A percentile compares a stretch with the other conserved stretches of the same genome.
These are phyloP conservation scores for Umbelopsis sp. DNA, from an alignment of 192 early-diverging fungal genomes.

Conservation along the genomic window DNA sequence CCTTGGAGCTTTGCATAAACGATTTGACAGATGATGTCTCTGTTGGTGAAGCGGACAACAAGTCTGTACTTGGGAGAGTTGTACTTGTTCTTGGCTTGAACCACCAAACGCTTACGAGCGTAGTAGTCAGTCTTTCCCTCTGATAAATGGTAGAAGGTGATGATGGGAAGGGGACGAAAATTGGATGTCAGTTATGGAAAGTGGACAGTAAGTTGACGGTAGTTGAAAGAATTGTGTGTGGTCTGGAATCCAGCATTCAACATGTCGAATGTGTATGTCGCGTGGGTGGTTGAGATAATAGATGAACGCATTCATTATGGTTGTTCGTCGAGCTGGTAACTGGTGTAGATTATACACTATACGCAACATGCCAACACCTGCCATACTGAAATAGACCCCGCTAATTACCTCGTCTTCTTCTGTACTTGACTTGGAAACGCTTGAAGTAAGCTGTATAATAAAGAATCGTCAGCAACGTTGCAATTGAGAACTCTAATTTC, in stretches of 20 bases:
- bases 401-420: conserved; percentile 91
- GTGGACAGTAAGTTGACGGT: too few species aligned
- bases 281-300: too few species aligned
- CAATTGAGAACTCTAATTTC: not conserved
- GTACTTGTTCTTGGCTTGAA: conserved; percentile 99
- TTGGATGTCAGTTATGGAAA: too few species aligned
- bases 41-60: conserved; percentile 99
- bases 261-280: too few species aligned
- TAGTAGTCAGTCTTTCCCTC: conserved; percentile 99
- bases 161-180: not conserved
- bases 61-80: conserved; percentile 99
- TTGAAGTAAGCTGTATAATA: conserved; percentile 90
- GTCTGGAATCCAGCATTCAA: too few species aligned
- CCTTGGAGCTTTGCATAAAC: conserved; percentile 98
- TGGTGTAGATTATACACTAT: too few species aligned
- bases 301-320: too few species aligned
- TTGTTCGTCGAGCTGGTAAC: too few species aligned
- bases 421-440: conserved; percentile 99
- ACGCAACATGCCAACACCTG: too few species aligned
- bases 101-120: conserved; percentile 97
- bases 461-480: not conserved
- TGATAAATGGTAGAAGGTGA: conserved; percentile 42
- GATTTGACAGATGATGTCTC: conserved; percentile 94
- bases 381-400: too few species aligned
- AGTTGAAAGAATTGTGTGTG: too few species aligned